Percentiles rank a stretch among this genome's conserved stretches.
These are phyloP conservation scores for Fraxinus dipetala DNA, from an alignment of 305 asterid genomes.

Conservation along the genomic window DNA sequence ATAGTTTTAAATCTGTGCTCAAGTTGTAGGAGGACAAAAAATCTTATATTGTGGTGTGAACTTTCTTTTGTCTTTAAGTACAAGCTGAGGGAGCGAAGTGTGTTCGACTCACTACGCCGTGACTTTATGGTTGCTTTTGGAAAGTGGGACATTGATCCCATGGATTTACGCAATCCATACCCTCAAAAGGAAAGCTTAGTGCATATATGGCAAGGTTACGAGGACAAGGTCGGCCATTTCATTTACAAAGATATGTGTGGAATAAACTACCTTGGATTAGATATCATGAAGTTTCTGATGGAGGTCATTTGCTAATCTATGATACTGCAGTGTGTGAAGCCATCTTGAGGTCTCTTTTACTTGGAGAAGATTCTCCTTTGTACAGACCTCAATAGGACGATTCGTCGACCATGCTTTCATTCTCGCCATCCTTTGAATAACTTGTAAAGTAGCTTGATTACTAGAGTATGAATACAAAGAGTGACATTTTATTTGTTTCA, in stretches of 20 bases:
- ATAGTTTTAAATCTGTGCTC: background rate
- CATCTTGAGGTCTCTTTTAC: constrained; percentile 77
- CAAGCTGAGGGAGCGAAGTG: constrained; percentile 40
- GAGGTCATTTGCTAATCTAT: constrained; percentile 86
- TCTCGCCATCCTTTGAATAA: constrained; percentile 39
- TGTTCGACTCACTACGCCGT: constrained; percentile 63
- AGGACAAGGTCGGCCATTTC: constrained; percentile 78
- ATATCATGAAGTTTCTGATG: constrained; percentile 86
- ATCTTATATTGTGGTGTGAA: background rate
- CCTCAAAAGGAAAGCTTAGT: constrained; percentile 45
- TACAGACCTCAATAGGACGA: constrained; percentile 45
- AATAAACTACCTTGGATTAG: constrained; percentile 79
- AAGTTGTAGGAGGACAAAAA: background rate
- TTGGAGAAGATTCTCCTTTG: constrained; percentile 68
- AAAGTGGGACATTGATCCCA: constrained; percentile 88
- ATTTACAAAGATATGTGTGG: constrained; percentile 62
- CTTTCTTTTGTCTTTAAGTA: constrained; percentile 32
- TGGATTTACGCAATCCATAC: constrained; percentile 61
- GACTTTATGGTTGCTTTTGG: constrained; percentile 80
- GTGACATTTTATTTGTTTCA: constrained; percentile 26
- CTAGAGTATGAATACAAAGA: constrained; percentile 19
- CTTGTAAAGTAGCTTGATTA: constrained; percentile 36
- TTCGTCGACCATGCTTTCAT: constrained; percentile 22
- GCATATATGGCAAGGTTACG: constrained; percentile 87
- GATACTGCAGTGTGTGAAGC: constrained; percentile 81